These are phyloP conservation scores for Sedum album DNA, from an alignment of 164 flowering plant species.

Conservation along the genomic window DNA sequence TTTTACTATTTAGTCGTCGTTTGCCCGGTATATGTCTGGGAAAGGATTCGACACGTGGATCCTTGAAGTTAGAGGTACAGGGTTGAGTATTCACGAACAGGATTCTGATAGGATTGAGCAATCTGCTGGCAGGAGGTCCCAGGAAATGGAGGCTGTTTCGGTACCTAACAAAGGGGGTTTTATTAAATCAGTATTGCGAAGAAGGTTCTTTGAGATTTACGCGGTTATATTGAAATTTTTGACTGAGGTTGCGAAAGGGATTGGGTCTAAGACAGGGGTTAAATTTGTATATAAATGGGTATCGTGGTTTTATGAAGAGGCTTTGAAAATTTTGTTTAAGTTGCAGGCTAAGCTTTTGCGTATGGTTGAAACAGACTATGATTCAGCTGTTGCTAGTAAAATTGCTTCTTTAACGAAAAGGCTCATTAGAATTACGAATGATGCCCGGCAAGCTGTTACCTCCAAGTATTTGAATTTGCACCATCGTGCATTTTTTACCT, in stretches of 20 bases:
- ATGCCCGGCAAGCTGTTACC: constrained; percentile 76
- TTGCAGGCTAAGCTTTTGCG: constrained; percentile 51
- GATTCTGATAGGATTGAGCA: constrained; percentile 38
- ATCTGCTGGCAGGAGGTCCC: constrained; percentile 35
- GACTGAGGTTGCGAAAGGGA: constrained; percentile 83
- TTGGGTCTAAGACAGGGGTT: constrained; percentile 58
- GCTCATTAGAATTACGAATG: constrained; percentile 69
- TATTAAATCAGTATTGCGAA: constrained; percentile 50
- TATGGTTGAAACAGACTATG: no score
- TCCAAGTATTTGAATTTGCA: constrained; percentile 72
- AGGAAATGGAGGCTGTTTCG: constrained; percentile 44
- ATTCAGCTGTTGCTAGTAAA: constrained; percentile 51
- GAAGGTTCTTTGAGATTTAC: constrained; percentile 59
- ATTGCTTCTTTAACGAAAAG: constrained; percentile 69
- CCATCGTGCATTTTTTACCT: constrained; percentile 55
- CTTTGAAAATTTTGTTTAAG: constrained; percentile 60
- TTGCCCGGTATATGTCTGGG: constrained; percentile 88
- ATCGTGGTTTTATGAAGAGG: constrained; percentile 61
- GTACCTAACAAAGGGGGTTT: constrained; percentile 21
- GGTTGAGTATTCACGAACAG: constrained; percentile 54
- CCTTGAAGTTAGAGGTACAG: constrained; percentile 95
- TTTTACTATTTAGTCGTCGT: constrained; percentile 84
- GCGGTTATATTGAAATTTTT: constrained; percentile 61
- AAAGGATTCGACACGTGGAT: constrained; percentile 99
- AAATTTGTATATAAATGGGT: constrained; percentile 70